phyloP scores from a whole-genome alignment of 495 filamentous ascomycete species.

The Pyrenopolyporus hunteri region DNA sequence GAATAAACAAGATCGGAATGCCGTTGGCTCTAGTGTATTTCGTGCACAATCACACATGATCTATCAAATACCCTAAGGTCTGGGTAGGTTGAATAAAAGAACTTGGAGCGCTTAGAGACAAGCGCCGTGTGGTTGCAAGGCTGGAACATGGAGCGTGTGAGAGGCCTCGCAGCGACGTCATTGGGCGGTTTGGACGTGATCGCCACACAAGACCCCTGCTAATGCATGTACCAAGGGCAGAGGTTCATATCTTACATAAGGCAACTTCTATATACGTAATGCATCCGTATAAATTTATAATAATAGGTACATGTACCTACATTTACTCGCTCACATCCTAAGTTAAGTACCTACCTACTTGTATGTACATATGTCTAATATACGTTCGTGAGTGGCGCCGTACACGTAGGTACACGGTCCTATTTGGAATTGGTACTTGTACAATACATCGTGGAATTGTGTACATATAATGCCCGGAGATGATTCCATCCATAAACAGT shows the following conservation, averaged over 20 bases:
- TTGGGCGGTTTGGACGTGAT: constrained; percentile 30
- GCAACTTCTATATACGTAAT: too few relatives aligned
- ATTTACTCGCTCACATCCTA: too few relatives aligned
- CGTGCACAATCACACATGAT: constrained; percentile 22
- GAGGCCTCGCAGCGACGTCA: constrained; percentile 38
- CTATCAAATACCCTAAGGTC: background rate
- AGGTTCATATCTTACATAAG: too few relatives aligned
- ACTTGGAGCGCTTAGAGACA: constrained; percentile 33
- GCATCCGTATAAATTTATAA: too few relatives aligned
- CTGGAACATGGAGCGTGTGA: constrained; percentile 21
- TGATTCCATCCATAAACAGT: too few relatives aligned
- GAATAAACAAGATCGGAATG: background rate
- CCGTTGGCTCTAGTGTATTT: constrained; percentile 11
- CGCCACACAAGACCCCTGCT: constrained; percentile 13
- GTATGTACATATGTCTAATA: constrained; percentile 4
- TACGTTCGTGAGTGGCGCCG: background rate
- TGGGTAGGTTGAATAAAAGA: constrained; percentile 6
- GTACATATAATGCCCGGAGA: too few relatives aligned
- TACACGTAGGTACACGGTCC: too few relatives aligned
- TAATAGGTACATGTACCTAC: too few relatives aligned
- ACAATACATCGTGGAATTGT: too few relatives aligned
- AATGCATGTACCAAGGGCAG: background rate
- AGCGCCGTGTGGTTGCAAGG: constrained; percentile 37
- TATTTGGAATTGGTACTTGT: too few relatives aligned
- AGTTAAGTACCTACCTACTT: constrained; percentile 7